Evolutionary conservation across 768 basidiomycete species (phyloP).

Genomic region (Mycena metata): DNA sequence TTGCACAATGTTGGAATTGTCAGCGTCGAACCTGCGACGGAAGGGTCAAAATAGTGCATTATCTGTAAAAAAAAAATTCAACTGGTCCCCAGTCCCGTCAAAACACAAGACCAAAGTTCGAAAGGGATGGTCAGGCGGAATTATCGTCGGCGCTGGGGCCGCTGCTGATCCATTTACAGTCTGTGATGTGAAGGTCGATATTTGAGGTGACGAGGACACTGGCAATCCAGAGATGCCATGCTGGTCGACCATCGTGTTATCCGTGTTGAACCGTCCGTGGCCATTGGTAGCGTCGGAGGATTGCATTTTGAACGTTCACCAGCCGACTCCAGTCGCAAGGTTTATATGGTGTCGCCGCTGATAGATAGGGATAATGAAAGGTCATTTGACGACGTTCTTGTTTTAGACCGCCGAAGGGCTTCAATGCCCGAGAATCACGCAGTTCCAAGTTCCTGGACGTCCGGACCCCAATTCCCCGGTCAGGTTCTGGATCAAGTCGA

Average conservation of each 20-base stretch:
- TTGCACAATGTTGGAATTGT: constrained; percentile 58
- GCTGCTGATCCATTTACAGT: constrained; percentile 9
- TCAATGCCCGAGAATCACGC: too few relatives aligned
- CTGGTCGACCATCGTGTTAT: constrained; percentile 15
- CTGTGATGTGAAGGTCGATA: constrained; percentile 10
- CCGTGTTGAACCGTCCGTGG: constrained; percentile 28
- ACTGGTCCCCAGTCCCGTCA: constrained; percentile 63
- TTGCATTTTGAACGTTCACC: constrained; percentile 9
- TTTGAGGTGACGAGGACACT: constrained; percentile 11
- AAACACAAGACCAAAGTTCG: constrained; percentile 40
- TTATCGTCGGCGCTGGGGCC: constrained; percentile 2
- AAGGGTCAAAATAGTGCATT: too few relatives aligned
- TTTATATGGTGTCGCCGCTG: constrained; percentile 13
- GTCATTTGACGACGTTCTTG: constrained; percentile 1
- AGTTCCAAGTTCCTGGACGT: too few relatives aligned
- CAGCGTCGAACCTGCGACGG: constrained; percentile 37
- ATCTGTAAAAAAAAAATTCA: too few relatives aligned
- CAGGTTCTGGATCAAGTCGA: too few relatives aligned
- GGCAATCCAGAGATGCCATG: constrained; percentile 28
- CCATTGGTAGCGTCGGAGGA: neutral
- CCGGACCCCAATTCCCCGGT: neutral
- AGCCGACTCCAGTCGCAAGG: neutral
- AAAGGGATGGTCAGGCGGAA: constrained; percentile 37
- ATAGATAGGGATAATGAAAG: neutral
- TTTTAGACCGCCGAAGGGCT: neutral